Percentiles rank a stretch among this genome's conserved stretches.
Evolutionary conservation across 768 basidiomycete genomes (phyloP).

Genomic region (Lentinula detonsa): DNA sequence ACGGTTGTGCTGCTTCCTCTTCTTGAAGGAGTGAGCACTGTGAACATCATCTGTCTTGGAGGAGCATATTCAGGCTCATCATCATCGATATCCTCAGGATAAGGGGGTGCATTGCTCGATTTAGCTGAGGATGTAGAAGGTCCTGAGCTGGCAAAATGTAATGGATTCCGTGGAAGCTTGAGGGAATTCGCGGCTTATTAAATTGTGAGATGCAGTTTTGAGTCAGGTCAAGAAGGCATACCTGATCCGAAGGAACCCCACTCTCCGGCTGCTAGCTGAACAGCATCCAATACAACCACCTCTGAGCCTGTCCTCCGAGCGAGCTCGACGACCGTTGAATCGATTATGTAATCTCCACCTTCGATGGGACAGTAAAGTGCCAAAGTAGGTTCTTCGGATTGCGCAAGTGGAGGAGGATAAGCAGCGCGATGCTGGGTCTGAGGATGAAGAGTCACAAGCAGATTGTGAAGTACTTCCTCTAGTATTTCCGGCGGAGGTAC

Average conservation of each 20-base stretch:
- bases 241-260: constrained; percentile 83
- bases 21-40: constrained; percentile 30
- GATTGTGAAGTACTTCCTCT: constrained; percentile 68
- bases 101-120: constrained; percentile 12
- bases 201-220: not conserved
- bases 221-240: constrained; percentile 17
- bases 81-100: constrained; percentile 42
- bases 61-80: constrained; percentile 29
- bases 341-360: constrained; percentile 80
- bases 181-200: constrained; percentile 60
- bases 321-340: constrained; percentile 72
- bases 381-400: constrained; percentile 72
- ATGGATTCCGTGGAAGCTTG: constrained; percentile 66
- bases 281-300: constrained; percentile 77
- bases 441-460: constrained; percentile 74
- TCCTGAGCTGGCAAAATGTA: constrained; percentile 49
- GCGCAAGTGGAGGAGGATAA: constrained; percentile 46
- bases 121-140: constrained; percentile 17
- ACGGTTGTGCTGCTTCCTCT: constrained; percentile 35
- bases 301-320: constrained; percentile 72
- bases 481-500: constrained; percentile 74
- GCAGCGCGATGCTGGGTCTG: constrained; percentile 73
- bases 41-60: constrained; percentile 34
- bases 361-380: constrained; percentile 84
- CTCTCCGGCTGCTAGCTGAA: constrained; percentile 84